A percentile compares a stretch with the other conserved stretches of the same genome.
These are phyloP conservation scores for Pseudocercospora crystallina DNA, from an alignment of 2,329 filamentous ascomycete genomes.

Conservation along the genomic window DNA sequence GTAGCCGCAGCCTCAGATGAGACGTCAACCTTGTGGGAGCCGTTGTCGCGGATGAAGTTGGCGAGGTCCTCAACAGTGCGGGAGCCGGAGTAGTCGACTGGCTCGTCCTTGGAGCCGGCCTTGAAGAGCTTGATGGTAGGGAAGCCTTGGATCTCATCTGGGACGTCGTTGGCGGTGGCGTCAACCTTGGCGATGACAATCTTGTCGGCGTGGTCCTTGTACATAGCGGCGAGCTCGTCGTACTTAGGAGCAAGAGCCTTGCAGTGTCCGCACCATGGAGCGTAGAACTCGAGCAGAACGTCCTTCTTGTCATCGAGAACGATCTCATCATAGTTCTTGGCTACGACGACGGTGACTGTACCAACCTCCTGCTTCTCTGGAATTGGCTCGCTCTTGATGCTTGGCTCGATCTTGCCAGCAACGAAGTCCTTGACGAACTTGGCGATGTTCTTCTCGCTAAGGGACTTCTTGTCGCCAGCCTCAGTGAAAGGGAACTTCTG, in stretches of 20 bases:
- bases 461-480: slow-evolving; percentile 71
- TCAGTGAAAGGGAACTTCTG: slow-evolving; percentile 81
- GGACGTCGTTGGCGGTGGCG: slow-evolving; percentile 92
- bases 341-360: slow-evolving; percentile 82
- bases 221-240: slow-evolving; percentile 62
- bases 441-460: slow-evolving; percentile 71
- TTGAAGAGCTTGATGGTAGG: slow-evolving; percentile 98
- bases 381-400: slow-evolving; percentile 97
- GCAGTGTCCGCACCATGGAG: slow-evolving; percentile 76
- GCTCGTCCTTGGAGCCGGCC: slow-evolving; percentile 80
- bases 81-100: slow-evolving; percentile 82
- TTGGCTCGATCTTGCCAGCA: slow-evolving; percentile 85
- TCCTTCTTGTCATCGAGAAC: slow-evolving; percentile 95
- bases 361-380: slow-evolving; percentile 85
- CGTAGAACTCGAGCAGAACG: slow-evolving; percentile 97
- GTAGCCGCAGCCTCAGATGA: slow-evolving; percentile 50
- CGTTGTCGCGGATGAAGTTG: slow-evolving; percentile 91
- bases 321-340: slow-evolving; percentile 87
- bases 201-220: slow-evolving; percentile 53
- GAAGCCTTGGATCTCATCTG: slow-evolving; percentile 95
- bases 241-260: slow-evolving; percentile 68
- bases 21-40: slow-evolving; percentile 79
- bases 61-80: slow-evolving; percentile 90
- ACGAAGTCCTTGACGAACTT: slow-evolving; percentile 84
- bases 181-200: slow-evolving; percentile 83